Conservation (phyloP, 768 basidiomycete genomes). For the Boletus eberwhitei region DNA sequence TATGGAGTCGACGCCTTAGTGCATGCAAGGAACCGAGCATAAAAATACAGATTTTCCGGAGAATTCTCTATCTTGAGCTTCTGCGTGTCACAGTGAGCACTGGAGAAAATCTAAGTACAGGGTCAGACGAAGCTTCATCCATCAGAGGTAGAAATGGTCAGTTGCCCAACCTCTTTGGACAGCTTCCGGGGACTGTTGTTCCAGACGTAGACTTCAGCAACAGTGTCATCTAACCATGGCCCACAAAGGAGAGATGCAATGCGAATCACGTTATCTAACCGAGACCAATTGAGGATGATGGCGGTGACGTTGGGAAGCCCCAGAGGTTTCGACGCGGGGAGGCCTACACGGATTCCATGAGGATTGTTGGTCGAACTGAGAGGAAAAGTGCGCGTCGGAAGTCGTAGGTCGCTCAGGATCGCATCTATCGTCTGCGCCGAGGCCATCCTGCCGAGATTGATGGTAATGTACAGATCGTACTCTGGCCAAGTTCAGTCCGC, state of each 20-base stretch:
- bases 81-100: constrained; percentile 38
- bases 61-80: constrained; percentile 57
- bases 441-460: constrained; percentile 1
- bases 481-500: background rate
- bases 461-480: background rate
- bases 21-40: constrained; percentile 61
- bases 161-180: constrained; percentile 38
- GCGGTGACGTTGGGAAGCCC: constrained; percentile 46
- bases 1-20: constrained; percentile 45
- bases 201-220: constrained; percentile 55
- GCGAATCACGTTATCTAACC: constrained; percentile 55
- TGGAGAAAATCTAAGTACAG: constrained; percentile 38
- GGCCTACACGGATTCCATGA: constrained; percentile 14
- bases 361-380: background rate
- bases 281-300: constrained; percentile 66
- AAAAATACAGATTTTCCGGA: constrained; percentile 54
- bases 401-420: constrained; percentile 12
- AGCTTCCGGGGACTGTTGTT: constrained; percentile 54
- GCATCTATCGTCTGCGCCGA: constrained; percentile 3
- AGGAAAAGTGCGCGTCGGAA: constrained; percentile 15
- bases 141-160: background rate
- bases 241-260: constrained; percentile 53
- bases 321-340: background rate
- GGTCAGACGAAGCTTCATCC: background rate
- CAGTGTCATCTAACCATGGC: constrained; percentile 40